A percentile compares a stretch with the other conserved stretches of the same genome.
These are phyloP conservation scores for Penicillium herquei DNA, from an alignment of 495 filamentous ascomycete species.

Conservation along the genomic window DNA sequence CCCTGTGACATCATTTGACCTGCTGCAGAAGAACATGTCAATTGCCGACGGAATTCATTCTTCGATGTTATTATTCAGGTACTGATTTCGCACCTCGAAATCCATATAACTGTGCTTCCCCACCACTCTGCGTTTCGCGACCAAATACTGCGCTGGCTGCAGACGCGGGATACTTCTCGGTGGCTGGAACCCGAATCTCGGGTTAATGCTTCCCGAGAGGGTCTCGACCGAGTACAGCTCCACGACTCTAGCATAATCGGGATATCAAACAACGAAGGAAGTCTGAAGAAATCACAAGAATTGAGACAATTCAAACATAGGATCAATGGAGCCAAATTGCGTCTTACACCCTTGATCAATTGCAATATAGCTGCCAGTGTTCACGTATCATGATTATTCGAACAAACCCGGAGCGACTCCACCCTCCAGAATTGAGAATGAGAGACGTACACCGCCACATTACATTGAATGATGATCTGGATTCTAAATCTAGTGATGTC, in stretches of 20 bases:
- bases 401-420: no score
- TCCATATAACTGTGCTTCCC: background rate
- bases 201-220: conserved; percentile 17
- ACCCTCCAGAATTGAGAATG: no score
- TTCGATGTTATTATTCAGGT: background rate
- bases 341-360: no score
- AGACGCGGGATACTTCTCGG: background rate
- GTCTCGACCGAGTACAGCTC: background rate
- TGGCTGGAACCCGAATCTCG: conserved; percentile 5
- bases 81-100: background rate
- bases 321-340: no score
- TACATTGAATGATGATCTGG: no score
- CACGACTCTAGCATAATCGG: background rate
- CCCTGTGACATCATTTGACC: conserved; percentile 18
- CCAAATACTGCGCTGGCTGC: background rate
- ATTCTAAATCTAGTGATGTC: no score
- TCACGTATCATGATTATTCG: no score
- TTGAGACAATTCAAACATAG: no score
- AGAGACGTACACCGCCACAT: no score
- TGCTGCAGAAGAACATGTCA: background rate
- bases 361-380: no score
- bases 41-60: conserved; percentile 24
- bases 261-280: background rate
- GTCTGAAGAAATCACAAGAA: no score
- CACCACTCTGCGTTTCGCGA: background rate